Percentiles rank a stretch among this genome's conserved stretches.
These are phyloP conservation scores for Plenodomus biglobosus DNA, from an alignment of 2,329 filamentous ascomycete species.

Conservation along the genomic window DNA sequence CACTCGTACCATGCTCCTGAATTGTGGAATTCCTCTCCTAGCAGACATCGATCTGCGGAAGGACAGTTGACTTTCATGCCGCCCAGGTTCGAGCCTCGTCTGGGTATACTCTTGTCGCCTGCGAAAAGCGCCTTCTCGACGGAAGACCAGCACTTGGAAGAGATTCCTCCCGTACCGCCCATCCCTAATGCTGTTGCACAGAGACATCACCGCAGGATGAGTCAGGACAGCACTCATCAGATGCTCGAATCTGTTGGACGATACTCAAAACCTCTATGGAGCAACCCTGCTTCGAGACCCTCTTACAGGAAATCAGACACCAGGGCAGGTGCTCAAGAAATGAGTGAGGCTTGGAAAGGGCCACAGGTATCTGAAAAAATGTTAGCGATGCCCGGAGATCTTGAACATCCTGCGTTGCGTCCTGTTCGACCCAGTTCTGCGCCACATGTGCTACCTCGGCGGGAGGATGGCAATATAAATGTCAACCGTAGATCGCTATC, in stretches of 20 bases:
- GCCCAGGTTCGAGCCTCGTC: slow-evolving; percentile 7
- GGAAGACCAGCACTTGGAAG: slow-evolving; percentile 19
- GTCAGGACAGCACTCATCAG: slow-evolving; percentile 23
- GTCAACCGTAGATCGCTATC: neutral
- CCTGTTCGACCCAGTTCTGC: neutral
- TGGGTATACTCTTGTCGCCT: slow-evolving; percentile 32
- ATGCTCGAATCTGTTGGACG: slow-evolving; percentile 35
- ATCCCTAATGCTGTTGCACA: slow-evolving; percentile 26
- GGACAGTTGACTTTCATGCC: slow-evolving; percentile 14
- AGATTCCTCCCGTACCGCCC: slow-evolving; percentile 33
- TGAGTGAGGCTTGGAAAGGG: neutral
- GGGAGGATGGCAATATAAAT: neutral
- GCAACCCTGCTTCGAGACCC: slow-evolving; percentile 9
- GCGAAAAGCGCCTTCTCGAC: slow-evolving; percentile 34
- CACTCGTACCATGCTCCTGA: slow-evolving; percentile 38
- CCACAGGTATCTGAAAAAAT: neutral
- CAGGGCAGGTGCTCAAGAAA: neutral
- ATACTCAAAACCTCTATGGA: slow-evolving; percentile 24
- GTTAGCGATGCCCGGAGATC: neutral
- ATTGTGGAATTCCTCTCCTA: slow-evolving; percentile 24
- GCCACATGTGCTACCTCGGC: neutral
- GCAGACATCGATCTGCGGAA: slow-evolving; percentile 7
- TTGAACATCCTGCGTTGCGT: neutral
- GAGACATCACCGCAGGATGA: slow-evolving; percentile 11
- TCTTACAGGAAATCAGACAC: slow-evolving; percentile 3